phyloP scores from a whole-genome alignment of 2,329 filamentous ascomycete species.

The Exophiala sideris region DNA sequence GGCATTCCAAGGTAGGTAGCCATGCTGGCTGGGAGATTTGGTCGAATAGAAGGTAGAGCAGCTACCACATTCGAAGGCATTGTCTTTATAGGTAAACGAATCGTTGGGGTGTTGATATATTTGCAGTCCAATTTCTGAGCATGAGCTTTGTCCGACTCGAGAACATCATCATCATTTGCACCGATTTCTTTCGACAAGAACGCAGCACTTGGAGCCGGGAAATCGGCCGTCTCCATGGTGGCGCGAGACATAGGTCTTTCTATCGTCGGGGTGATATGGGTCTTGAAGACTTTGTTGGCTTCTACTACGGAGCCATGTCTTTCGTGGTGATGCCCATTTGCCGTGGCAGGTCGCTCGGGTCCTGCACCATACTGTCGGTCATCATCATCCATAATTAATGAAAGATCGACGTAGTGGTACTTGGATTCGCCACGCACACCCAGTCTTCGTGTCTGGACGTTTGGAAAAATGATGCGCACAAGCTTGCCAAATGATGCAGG shows the following conservation, averaged over 20 bases:
- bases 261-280: slow-evolving; percentile 19
- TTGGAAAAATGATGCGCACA: slow-evolving; percentile 91
- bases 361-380: slow-evolving; percentile 18
- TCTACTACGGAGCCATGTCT: slow-evolving; percentile 20
- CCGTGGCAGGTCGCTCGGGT: slow-evolving; percentile 22
- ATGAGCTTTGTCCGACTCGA: background rate
- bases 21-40: slow-evolving; percentile 33
- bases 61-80: slow-evolving; percentile 22
- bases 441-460: slow-evolving; percentile 84
- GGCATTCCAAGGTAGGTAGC: slow-evolving; percentile 46
- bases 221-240: slow-evolving; percentile 33
- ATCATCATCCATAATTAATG: slow-evolving; percentile 33
- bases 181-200: slow-evolving; percentile 13
- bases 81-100: slow-evolving; percentile 20
- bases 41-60: slow-evolving; percentile 29
- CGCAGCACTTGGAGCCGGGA: slow-evolving; percentile 30
- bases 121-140: slow-evolving; percentile 25
- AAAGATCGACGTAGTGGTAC: slow-evolving; percentile 74
- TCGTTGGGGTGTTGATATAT: slow-evolving; percentile 27
- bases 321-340: slow-evolving; percentile 19
- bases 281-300: slow-evolving; percentile 13
- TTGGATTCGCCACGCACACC: slow-evolving; percentile 96
- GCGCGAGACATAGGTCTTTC: slow-evolving; percentile 23
- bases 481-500: slow-evolving; percentile 97
- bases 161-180: background rate